Evolutionary conservation across 805 yeast genomes (phyloP).

Genomic region (Clavispora asparagi): DNA sequence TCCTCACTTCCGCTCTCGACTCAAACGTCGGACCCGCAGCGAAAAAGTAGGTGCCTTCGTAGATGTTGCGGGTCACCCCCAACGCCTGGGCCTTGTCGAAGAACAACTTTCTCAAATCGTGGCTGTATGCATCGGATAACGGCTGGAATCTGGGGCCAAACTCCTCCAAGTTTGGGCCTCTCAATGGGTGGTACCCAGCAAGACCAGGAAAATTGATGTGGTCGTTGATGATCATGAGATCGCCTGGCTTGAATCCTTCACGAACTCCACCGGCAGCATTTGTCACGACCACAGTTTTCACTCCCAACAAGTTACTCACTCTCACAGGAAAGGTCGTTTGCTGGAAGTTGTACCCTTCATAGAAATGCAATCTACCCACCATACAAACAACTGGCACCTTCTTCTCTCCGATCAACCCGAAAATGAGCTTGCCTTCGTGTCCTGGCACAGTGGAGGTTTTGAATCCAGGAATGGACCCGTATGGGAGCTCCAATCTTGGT

Average conservation of each 20-base stretch:
- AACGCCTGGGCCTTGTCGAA: constrained; percentile 46
- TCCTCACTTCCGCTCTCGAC: constrained; percentile 84
- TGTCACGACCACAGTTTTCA: constrained; percentile 67
- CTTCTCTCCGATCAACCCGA: constrained; percentile 68
- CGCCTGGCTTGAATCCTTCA: constrained; percentile 66
- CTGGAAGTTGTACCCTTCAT: constrained; percentile 83
- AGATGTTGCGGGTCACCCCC: constrained; percentile 53
- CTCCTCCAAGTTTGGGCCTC: constrained; percentile 77
- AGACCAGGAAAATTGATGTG: constrained; percentile 90
- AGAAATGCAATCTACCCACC: constrained; percentile 90
- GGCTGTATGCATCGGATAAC: constrained; percentile 83
- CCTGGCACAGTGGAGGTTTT: constrained; percentile 81
- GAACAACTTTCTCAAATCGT: constrained; percentile 59
- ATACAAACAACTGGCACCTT: constrained; percentile 81
- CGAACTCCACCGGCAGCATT: constrained; percentile 95
- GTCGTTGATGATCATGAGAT: constrained; percentile 84
- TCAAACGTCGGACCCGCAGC: constrained; percentile 95
- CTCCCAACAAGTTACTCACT: constrained; percentile 60
- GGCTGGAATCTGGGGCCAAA: constrained; percentile 88
- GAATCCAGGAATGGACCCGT: constrained; percentile 74
- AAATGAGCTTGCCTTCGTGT: constrained; percentile 76
- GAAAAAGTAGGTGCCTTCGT: constrained; percentile 83
- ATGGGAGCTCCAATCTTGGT: constrained; percentile 49
- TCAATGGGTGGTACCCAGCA: constrained; percentile 79
- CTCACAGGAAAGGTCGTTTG: constrained; percentile 85